Percentiles rank a stretch among this genome's conserved stretches.
Evolutionary conservation across 2,329 filamentous ascomycete genomes (phyloP).

Genomic region (Verticillium dahliae): DNA sequence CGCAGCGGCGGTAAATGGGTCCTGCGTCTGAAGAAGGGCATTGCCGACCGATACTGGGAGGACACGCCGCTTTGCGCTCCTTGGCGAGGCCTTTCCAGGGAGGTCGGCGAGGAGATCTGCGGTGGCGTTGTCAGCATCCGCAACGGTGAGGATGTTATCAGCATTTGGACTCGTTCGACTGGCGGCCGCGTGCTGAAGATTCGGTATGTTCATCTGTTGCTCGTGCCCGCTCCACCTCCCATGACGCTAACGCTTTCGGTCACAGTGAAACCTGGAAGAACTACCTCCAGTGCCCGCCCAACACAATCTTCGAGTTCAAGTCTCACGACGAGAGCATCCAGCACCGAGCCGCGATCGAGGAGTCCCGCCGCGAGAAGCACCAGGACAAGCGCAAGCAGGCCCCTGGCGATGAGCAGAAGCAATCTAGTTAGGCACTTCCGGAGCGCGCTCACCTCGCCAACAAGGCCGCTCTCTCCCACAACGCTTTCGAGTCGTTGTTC

Average conservation of each 20-base stretch:
- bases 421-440: background rate
- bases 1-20: slow-evolving; percentile 97
- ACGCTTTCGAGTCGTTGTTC: background rate
- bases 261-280: slow-evolving; percentile 90
- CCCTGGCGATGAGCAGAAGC: slow-evolving; percentile 20
- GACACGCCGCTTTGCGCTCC: slow-evolving; percentile 80
- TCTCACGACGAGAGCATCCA: slow-evolving; percentile 94
- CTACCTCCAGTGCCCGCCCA: slow-evolving; percentile 74
- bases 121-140: slow-evolving; percentile 90
- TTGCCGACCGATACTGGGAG: slow-evolving; percentile 96
- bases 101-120: slow-evolving; percentile 90
- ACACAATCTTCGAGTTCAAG: slow-evolving; percentile 92
- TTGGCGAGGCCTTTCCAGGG: slow-evolving; percentile 91
- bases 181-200: slow-evolving; percentile 94
- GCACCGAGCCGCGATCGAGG: slow-evolving; percentile 83
- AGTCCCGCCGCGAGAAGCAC: slow-evolving; percentile 82
- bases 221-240: slow-evolving; percentile 1
- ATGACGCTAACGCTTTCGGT: background rate
- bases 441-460: background rate
- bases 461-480: background rate
- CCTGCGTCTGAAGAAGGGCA: slow-evolving; percentile 91
- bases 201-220: slow-evolving; percentile 51
- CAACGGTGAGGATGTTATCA: slow-evolving; percentile 93
- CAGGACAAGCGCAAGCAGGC: slow-evolving; percentile 34
- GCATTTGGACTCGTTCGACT: slow-evolving; percentile 94